Evolutionary conservation across 768 basidiomycete genomes (phyloP), one percentile per base, ranked within the genome.

Genomic region (Fistulinella prunicolor): DNA sequence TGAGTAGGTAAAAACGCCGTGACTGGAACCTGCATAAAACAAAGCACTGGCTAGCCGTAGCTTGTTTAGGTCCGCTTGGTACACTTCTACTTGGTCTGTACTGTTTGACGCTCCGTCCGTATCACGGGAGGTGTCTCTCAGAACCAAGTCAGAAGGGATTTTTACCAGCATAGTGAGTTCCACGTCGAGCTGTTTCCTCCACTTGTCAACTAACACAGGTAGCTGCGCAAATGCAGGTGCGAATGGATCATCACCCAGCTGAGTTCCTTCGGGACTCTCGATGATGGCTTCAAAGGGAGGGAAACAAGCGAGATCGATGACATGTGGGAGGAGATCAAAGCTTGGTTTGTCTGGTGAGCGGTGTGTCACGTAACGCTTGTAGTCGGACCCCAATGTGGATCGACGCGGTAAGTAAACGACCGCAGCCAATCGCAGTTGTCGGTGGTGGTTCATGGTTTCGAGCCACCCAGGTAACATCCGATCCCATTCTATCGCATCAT

Each of bases 21-120:
- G 12, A 4, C 38, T 16, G 20, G 14, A 26, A 20, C 0, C 2
- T 28, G 16, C 24, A n/a, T 13, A n/a, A 17, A 55, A 54, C 6
- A 54, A 1, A 7, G 54, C 52, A 16, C 38, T 54, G 3, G 54
- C 54, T 6, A 55, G 37, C 4, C 28, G 44, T 3, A 55, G 10
- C 14, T 23, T 54, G 29, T 12, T 19, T 4, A 17, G n/a, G 16
- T 28, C 34, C 5, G 23, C 13, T 20, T 21, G 1, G 1, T 9
- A 28, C 6, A n/a, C 14, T 32, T 38, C 16, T 4, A n/a, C 13
- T 2, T 16, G 17, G 12, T 8, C 13, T 3, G 19, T 24, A 12
- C 12, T 20, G n/a, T 29, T n/a, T n/a, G 20, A 13, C 1, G 7
- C 19, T 4, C 30, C 4, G 23, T 19, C 16, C 5, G 12, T 4